Conservation (phyloP, 306 rosid genomes). For the Castanea sativa region DNA sequence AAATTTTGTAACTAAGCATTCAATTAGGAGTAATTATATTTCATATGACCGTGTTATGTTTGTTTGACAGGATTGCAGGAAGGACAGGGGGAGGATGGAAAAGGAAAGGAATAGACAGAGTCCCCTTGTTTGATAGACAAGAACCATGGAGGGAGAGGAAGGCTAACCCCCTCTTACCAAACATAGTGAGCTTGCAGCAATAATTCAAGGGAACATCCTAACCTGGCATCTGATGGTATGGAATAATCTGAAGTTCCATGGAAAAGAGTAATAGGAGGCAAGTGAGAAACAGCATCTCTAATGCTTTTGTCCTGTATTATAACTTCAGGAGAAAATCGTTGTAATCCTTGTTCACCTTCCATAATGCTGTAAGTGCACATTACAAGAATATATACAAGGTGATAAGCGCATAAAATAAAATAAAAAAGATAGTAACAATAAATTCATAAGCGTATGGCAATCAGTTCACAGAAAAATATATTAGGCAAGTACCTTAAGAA, state of each 20-base stretch:
- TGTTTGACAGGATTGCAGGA: too few species aligned
- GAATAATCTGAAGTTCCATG: conserved; percentile 93
- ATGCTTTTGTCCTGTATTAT: conserved; percentile 58
- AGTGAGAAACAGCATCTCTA: conserved; percentile 42
- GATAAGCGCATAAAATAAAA: background rate
- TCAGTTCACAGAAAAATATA: conserved; percentile 7
- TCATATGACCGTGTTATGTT: too few species aligned
- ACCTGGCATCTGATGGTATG: conserved; percentile 86
- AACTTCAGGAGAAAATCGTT: conserved; percentile 68
- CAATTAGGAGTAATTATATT: too few species aligned
- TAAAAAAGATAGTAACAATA: background rate
- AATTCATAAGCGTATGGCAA: background rate
- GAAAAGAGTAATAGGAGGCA: conserved; percentile 71
- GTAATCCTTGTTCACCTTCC: conserved; percentile 87
- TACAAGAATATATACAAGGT: background rate
- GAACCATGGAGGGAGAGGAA: too few species aligned
- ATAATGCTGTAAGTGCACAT: conserved; percentile 58
- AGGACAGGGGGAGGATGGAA: too few species aligned
- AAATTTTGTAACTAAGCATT: too few species aligned
- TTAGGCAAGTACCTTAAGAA: conserved; percentile 64
- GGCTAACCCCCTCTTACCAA: background rate
- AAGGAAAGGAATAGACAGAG: too few species aligned
- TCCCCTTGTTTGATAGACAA: too few species aligned
- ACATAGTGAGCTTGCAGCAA: background rate
- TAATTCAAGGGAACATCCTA: conserved; percentile 21